phyloP scores from a whole-genome alignment of 2,329 filamentous ascomycete genomes.

The Fusarium hostae region DNA sequence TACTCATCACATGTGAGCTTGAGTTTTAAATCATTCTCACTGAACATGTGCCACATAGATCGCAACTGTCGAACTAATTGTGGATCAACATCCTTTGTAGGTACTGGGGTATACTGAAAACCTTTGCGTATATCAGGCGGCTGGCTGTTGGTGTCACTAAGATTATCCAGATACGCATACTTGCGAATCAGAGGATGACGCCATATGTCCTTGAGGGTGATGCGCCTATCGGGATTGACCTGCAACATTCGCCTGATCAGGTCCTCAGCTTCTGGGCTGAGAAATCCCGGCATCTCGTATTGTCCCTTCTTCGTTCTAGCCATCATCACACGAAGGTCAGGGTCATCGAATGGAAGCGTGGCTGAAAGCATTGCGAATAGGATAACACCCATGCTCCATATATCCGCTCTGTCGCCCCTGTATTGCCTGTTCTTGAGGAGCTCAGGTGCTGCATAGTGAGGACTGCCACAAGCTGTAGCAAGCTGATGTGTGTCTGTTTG shows the following conservation, averaged over 20 bases:
- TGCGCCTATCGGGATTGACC: slow-evolving; percentile 80
- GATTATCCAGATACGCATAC: slow-evolving; percentile 79
- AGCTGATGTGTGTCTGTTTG: slow-evolving; percentile 83
- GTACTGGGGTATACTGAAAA: slow-evolving; percentile 67
- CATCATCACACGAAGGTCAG: slow-evolving; percentile 71
- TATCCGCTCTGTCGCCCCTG: slow-evolving; percentile 85
- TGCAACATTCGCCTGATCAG: slow-evolving; percentile 84
- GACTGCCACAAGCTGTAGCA: slow-evolving; percentile 92
- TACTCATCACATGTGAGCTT: slow-evolving; percentile 75
- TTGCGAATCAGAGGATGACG: slow-evolving; percentile 86
- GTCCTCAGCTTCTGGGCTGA: slow-evolving; percentile 77
- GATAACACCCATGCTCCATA: slow-evolving; percentile 94
- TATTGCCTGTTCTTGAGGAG: slow-evolving; percentile 83
- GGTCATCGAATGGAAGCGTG: slow-evolving; percentile 82
- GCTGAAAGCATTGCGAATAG: slow-evolving; percentile 89
- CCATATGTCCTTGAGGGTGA: slow-evolving; percentile 86
- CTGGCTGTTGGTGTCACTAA: slow-evolving; percentile 65
- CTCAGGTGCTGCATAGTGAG: slow-evolving; percentile 96
- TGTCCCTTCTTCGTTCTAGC: slow-evolving; percentile 67
- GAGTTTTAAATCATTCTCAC: slow-evolving; percentile 75
- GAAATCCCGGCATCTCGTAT: slow-evolving; percentile 69
- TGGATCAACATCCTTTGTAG: slow-evolving; percentile 76
- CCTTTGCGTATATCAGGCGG: slow-evolving; percentile 70
- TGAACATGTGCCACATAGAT: slow-evolving; percentile 90
- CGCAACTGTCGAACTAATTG: slow-evolving; percentile 87